Conservation (phyloP, 345 rosid species). For the Corchorus capsularis region DNA sequence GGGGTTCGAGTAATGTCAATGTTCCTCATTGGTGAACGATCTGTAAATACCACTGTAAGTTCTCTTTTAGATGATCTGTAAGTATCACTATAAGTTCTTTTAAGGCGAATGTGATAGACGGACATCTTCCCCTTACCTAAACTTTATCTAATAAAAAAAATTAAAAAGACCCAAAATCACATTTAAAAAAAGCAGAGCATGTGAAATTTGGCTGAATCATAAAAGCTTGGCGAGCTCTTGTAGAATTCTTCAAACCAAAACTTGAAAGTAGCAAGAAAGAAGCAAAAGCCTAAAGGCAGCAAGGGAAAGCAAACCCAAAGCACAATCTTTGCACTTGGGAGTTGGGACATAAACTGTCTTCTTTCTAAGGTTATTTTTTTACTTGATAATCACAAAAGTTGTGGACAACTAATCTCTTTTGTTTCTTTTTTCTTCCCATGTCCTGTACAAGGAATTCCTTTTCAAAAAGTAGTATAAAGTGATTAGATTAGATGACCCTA, state of each 20-base stretch:
- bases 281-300: neutral
- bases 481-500: conserved; percentile 16
- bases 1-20: no score
- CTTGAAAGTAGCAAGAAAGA: conserved; percentile 4
- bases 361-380: neutral
- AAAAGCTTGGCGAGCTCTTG: no score
- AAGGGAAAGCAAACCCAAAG: neutral
- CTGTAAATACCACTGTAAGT: no score
- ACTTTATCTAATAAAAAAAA: no score
- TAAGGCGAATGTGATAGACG: no score
- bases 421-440: conserved; percentile 1
- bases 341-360: neutral
- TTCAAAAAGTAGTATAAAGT: conserved; percentile 34
- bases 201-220: no score
- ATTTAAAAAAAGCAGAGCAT: no score
- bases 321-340: neutral
- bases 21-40: no score
- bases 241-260: neutral
- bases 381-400: conserved; percentile 15
- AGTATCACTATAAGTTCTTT: no score
- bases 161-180: no score
- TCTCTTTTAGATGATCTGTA: no score
- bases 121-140: no score
- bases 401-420: conserved; percentile 20
- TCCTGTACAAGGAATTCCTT: conserved; percentile 31